Evolutionary conservation across 305 asterid species (phyloP), one percentile per base, ranked within the genome.

Genomic region (Fraxinus latifolia): DNA sequence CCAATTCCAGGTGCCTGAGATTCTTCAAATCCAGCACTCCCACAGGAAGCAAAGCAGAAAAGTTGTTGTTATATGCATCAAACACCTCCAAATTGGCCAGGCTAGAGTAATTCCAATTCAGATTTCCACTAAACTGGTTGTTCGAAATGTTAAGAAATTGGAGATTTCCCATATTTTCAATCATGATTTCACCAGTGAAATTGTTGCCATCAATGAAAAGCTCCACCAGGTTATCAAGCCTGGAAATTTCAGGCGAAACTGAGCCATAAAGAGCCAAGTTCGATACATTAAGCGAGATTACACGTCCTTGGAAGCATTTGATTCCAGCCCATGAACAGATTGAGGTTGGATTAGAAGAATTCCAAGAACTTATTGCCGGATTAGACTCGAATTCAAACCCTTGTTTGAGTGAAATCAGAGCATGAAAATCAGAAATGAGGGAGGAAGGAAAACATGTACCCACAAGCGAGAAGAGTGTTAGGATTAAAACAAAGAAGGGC

Each of bases 1-100:
- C 97, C 82, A 96, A 82, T 77, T 96, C 99, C 74, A 96, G 85
- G 86, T 93, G 87, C 87, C 72, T 94, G 82, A 96, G 92, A 33
- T 85, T 93, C 86, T 84, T 84, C 96, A 93, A 77, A 44, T 80
- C 79, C 77, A 81, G 72, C 0, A 96, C 76, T 2, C 95, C 97
- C 15, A 86, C 53, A 9, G 99, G 99, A 33, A 96, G 95, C n/a
- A 50, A 67, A 14, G 86, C 86, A 19, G 97, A 84, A 88, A 96
- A 90, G 60, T 94, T 96, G 90, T 96, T 96, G 91, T 94, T 91
- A 76, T 96, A 96, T n/a, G 90, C 93, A 85, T 96, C 99, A 12
- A 96, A 71, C 15, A 90, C 93, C 83, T 93, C 86, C 21, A 96
- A 84, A 68, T 82, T 88, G 3, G 89, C 77, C 31, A 96, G 42